Percentiles rank a stretch among this genome's conserved stretches.
phyloP scores from a whole-genome alignment of 495 filamentous ascomycete species.

The Penicillium psychrofluorescens region DNA sequence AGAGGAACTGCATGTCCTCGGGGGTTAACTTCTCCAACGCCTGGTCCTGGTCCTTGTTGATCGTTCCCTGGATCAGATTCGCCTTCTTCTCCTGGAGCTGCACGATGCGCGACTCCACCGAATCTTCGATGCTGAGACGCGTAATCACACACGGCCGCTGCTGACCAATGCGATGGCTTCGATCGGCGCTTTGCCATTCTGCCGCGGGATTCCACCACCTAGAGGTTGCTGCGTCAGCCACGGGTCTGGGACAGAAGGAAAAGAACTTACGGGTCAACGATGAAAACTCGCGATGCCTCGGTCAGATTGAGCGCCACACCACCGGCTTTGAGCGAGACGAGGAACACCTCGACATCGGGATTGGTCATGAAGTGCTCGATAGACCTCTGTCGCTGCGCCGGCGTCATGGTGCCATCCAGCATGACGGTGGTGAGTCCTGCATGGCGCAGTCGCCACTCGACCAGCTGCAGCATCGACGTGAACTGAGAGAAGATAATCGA shows the following conservation, averaged over 20 bases:
- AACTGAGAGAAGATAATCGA: constrained; percentile 73
- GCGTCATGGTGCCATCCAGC: constrained; percentile 94
- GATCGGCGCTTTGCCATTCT: constrained; percentile 95
- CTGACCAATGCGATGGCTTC: constrained; percentile 96
- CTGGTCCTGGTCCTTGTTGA: constrained; percentile 75
- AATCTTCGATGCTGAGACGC: constrained; percentile 89
- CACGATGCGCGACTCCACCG: constrained; percentile 90
- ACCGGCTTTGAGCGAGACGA: constrained; percentile 91
- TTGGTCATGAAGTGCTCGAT: constrained; percentile 96
- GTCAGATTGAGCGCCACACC: constrained; percentile 94
- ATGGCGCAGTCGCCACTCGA: constrained; percentile 91
- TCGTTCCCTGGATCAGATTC: constrained; percentile 89
- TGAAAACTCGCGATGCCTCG: constrained; percentile 88
- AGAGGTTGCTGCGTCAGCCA: constrained; percentile 11
- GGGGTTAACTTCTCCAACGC: constrained; percentile 85
- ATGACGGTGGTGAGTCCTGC: constrained; percentile 97
- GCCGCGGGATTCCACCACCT: constrained; percentile 97
- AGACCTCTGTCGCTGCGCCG: constrained; percentile 80
- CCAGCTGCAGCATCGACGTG: constrained; percentile 65
- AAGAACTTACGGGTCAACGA: constrained; percentile 77
- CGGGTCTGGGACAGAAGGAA: neutral
- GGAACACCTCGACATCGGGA: constrained; percentile 82
- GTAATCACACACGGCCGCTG: constrained; percentile 90
- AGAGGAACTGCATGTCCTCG: constrained; percentile 91
- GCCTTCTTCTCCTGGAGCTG: constrained; percentile 96